These are phyloP conservation scores for Fusarium sp. DNA, from an alignment of 2,329 filamentous ascomycete genomes.

Conservation along the genomic window DNA sequence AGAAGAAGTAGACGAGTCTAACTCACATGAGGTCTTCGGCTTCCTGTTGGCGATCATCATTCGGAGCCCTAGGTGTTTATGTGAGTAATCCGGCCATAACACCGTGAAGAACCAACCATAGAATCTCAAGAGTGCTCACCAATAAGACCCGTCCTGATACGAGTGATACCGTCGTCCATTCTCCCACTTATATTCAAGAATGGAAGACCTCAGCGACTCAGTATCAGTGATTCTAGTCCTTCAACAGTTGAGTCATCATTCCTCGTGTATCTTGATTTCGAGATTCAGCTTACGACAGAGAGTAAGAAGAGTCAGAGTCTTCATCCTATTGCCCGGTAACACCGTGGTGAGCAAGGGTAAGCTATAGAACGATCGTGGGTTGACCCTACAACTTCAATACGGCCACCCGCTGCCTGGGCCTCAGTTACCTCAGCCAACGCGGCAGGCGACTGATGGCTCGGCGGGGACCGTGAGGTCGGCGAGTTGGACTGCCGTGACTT, in stretches of 20 bases:
- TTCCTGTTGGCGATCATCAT: slow-evolving; percentile 39
- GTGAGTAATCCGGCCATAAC: background rate
- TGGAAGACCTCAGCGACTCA: slow-evolving; percentile 11
- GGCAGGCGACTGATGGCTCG: background rate
- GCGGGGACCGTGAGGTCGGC: background rate
- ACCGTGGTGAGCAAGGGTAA: background rate
- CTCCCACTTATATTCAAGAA: slow-evolving; percentile 50
- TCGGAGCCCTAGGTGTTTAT: slow-evolving; percentile 27
- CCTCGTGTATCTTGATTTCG: background rate
- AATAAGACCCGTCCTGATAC: slow-evolving; percentile 57
- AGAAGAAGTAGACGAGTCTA: background rate
- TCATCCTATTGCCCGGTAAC: background rate
- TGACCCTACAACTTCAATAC: background rate
- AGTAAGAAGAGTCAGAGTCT: slow-evolving; percentile 9
- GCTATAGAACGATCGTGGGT: background rate
- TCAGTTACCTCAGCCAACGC: background rate
- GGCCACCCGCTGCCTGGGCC: background rate
- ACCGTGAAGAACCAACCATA: background rate
- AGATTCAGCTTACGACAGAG: slow-evolving; percentile 3
- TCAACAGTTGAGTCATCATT: background rate
- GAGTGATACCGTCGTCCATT: slow-evolving; percentile 61
- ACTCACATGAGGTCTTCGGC: slow-evolving; percentile 38
- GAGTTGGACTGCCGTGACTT: background rate
- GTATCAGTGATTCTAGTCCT: slow-evolving; percentile 17
- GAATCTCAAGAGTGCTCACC: background rate